These are phyloP conservation scores for Kwoniella dendrophila DNA, from an alignment of 768 basidiomycete species.

Conservation along the genomic window DNA sequence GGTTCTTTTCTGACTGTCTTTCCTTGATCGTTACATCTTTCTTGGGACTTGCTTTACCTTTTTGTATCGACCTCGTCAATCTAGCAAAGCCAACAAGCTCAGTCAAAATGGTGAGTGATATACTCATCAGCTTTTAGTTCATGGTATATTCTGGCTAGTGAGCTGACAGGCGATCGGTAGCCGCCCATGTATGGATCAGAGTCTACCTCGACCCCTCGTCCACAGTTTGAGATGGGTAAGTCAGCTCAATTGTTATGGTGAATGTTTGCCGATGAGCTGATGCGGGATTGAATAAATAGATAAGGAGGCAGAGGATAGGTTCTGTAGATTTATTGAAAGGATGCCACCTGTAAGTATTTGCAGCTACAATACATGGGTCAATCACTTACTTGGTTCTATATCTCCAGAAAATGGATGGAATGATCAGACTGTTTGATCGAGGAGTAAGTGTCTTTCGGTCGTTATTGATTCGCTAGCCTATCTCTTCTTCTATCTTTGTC, in stretches of 20 bases:
- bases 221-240: constrained; percentile 50
- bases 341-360: constrained; percentile 54
- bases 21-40: too few relatives aligned
- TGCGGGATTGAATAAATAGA: constrained; percentile 56
- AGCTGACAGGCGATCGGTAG: not conserved
- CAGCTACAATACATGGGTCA: not conserved
- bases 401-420: constrained; percentile 62
- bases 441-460: constrained; percentile 46
- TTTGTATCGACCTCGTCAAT: too few relatives aligned
- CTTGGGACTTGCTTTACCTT: too few relatives aligned
- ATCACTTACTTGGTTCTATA: not conserved
- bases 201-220: constrained; percentile 39
- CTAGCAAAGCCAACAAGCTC: not conserved
- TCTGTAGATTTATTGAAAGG: constrained; percentile 61
- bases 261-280: constrained; percentile 1
- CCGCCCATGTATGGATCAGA: constrained; percentile 45
- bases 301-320: constrained; percentile 73
- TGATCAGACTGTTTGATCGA: constrained; percentile 83
- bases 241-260: constrained; percentile 12
- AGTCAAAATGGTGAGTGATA: constrained; percentile 17
- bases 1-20: too few relatives aligned
- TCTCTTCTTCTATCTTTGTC: not conserved
- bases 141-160: not conserved
- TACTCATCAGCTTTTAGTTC: not conserved
- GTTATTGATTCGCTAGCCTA: too few relatives aligned